A percentile compares a stretch with the other conserved stretches of the same genome.
phyloP scores from a whole-genome alignment of 257 asterid genomes.

The Eucommia ulmoides region DNA sequence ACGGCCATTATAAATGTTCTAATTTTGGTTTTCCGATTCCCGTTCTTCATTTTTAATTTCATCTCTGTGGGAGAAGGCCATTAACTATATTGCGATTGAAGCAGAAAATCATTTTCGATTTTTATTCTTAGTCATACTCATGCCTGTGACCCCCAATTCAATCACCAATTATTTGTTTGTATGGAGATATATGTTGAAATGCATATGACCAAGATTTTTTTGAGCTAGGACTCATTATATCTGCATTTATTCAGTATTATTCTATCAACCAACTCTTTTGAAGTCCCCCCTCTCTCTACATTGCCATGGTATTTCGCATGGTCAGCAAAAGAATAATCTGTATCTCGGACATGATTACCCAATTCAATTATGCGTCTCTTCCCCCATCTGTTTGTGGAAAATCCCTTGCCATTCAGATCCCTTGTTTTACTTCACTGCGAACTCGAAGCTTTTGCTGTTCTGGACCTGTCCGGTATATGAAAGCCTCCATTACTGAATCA shows the following conservation, averaged over 20 bases:
- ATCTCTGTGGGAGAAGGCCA: no score
- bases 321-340: constrained; percentile 8
- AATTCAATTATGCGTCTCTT: constrained; percentile 14
- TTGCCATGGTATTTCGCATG: constrained; percentile 24
- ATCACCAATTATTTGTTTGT: no score
- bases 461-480: constrained; percentile 4
- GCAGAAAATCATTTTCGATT: no score
- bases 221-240: neutral
- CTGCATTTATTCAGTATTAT: neutral
- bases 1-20: neutral
- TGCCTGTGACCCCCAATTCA: neutral
- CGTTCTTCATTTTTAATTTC: no score
- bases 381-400: constrained; percentile 10
- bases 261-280: neutral
- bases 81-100: no score
- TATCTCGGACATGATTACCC: constrained; percentile 22
- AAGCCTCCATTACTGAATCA: constrained; percentile 17
- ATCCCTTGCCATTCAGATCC: constrained; percentile 9
- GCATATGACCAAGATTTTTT: neutral
- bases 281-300: neutral
- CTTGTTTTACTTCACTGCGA: constrained; percentile 14
- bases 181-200: no score
- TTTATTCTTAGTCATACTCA: neutral
- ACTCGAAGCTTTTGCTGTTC: constrained; percentile 16
- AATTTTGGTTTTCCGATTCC: no score